Base-by-base conservation (phyloP, 2,329 filamentous ascomycete genomes). In the Fusarium buharicum region DNA sequence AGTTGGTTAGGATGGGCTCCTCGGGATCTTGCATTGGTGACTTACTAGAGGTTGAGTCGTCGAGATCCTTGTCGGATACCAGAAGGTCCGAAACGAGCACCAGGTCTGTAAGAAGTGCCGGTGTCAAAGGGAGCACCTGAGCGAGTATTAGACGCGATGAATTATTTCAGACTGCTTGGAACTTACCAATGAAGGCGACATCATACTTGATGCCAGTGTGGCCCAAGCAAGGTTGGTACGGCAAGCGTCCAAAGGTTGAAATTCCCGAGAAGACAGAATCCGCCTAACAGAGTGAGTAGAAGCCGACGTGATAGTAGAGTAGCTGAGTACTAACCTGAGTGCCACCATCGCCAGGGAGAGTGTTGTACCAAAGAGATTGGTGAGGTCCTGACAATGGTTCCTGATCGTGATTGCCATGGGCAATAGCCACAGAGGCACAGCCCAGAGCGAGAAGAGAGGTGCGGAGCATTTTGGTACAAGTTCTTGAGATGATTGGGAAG, bases 211-310 rank as follows among this genome's bases (percentile, higher is more conserved):
- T 87, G 22, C 86, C 83, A 36, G 86, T 82, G 60, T 84, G 88
- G n/a, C 85, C 81, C 4, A 96, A 81, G 73, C 92, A 96, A 4
- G 90, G 90, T 55, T 84, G 85, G 76, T 96, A 95, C 6, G 88
- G 87, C 37, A 95, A 79, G 46, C 91, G 87, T 11, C 91, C 92
- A 72, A 95, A 95, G 8, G 92, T 96, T 1, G 90, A 90, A 71
- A 96, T 95, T 24, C 92, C 92, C 1, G 90, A 94, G 77, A 95
- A 96, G 55, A 95, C 91, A 1, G 91, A 93, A 74, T 96, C 91
- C 57, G 91, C 91, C 89, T 93, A 1, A 30, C 1, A 0, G 3
- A 0, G 12, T 66, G 3, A 68, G 41, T 1, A 9, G 12, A 1
- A 3, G 13, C 8, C 4, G 6, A 33, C 1, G 3, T 33, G 30